A percentile compares a stretch with the other conserved stretches of the same genome.
Evolutionary conservation across 148 eudicot genomes (phyloP).

Genomic region (Fagopyrum homotropicum): DNA sequence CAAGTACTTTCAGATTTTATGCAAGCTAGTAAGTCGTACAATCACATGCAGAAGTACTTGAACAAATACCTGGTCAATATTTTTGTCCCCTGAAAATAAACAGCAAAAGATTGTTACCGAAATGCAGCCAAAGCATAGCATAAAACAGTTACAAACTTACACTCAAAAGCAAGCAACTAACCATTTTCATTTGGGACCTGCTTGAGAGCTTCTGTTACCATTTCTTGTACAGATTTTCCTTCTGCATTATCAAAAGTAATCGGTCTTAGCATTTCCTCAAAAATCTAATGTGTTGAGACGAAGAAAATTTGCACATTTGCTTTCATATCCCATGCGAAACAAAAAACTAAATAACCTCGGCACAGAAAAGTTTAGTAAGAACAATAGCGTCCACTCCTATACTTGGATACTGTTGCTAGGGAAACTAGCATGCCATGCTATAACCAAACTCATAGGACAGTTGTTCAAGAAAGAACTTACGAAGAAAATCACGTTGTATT

Average conservation of each 20-base stretch:
- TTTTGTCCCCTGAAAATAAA: conserved; percentile 54
- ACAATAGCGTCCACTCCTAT: background rate
- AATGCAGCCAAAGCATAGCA: background rate
- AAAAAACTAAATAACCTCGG: background rate
- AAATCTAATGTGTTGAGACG: background rate
- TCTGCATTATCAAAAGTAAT: conserved; percentile 36
- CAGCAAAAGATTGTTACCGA: conserved; percentile 1
- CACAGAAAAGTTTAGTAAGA: background rate
- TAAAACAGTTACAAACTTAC: background rate
- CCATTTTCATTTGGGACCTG: conserved; percentile 71
- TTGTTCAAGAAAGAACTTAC: conserved; percentile 39
- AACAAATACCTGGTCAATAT: conserved; percentile 68
- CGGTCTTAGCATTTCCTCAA: background rate
- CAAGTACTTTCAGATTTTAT: background rate
- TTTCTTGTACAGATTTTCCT: conserved; percentile 91
- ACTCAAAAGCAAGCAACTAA: conserved; percentile 11
- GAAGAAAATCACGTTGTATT: conserved; percentile 95
- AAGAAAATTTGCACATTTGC: background rate
- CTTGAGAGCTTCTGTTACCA: conserved; percentile 87
- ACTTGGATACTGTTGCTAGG: background rate
- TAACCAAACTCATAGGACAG: background rate
- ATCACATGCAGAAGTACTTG: conserved; percentile 5
- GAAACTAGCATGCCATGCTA: background rate
- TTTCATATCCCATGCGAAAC: background rate
- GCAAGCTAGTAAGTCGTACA: background rate